Base-by-base conservation (phyloP, 164 flowering plant species). In the Brasenia schreberi region DNA sequence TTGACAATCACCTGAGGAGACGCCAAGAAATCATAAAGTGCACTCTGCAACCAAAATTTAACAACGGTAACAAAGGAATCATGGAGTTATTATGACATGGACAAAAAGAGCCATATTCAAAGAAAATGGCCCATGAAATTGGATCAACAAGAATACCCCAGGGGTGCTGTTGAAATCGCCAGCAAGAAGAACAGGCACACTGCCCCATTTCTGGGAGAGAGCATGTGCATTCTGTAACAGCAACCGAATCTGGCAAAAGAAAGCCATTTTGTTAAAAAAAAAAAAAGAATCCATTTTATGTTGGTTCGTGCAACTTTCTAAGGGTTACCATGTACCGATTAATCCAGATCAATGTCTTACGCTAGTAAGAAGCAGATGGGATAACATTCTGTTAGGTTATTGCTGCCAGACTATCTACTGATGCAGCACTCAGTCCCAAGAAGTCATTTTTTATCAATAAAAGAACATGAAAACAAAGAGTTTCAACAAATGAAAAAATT, bases 161-260 rank as follows among this genome's bases (percentile, higher is more conserved):
- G 98, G 96, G 66, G 79, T 49, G 74, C 95, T 80, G 76, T 90
- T 92, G 5, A 92, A 68, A 74, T 92, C 96, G 19, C 98, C 98
- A 71, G 82, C 83, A 74, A 90, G 62, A 44, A 88, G 73, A 65
- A 92, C 79, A 43, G 96, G 96, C 64, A 88, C 84, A 68, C 58
- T 63, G 42, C 93, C 96, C 93, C 90, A 87, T 69, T 81, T 81
- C 69, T 74, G 78, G 52, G 96, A 87, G 67, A 90, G 65, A 61
- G 74, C 66, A 66, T 83, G 75, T 33, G 95, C 96, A 66, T 74
- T 90, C 73, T 88, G 84, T 23, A 92, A 83, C 69, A 87, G 78
- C 39, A 90, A 16, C 58, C 95, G 76, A 44, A 86, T 72, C 97
- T 92, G 39, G 56, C 56, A 49, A 49, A 49, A 67, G 42, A 72